A percentile compares a stretch with the other conserved stretches of the same genome.
phyloP scores from a whole-genome alignment of 1,139 yeast species.

The Scheffersomyces segobiensis region DNA sequence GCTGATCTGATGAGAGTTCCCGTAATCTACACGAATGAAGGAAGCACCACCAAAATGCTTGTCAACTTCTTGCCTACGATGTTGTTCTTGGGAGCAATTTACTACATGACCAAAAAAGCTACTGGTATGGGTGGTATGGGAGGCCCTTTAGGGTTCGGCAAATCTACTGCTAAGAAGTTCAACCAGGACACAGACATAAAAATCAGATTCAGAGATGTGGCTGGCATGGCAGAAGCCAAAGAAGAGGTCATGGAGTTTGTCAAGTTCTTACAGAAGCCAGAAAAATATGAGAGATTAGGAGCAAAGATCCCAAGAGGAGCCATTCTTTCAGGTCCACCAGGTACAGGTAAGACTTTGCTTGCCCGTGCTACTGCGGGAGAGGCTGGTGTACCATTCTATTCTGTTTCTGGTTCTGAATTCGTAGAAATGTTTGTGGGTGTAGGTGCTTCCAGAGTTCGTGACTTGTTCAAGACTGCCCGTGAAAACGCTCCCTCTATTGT shows the following conservation, averaged over 20 bases:
- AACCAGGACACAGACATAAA: slow-evolving; percentile 91
- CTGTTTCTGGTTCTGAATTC: slow-evolving; percentile 97
- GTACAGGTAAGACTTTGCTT: slow-evolving; percentile 95
- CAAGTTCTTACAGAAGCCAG: slow-evolving; percentile 84
- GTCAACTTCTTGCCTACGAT: slow-evolving; percentile 83
- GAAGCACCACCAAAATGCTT: slow-evolving; percentile 60
- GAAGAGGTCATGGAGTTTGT: slow-evolving; percentile 98
- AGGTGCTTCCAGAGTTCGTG: slow-evolving; percentile 97
- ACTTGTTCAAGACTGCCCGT: slow-evolving; percentile 87
- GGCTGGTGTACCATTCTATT: slow-evolving; percentile 93
- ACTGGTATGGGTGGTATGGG: slow-evolving; percentile 61
- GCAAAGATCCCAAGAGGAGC: slow-evolving; percentile 99
- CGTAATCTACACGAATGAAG: slow-evolving; percentile 73
- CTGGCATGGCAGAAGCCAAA: slow-evolving; percentile 97
- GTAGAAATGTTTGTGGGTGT: slow-evolving; percentile 99
- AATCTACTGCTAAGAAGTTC: slow-evolving; percentile 86
- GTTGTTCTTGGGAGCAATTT: slow-evolving; percentile 80
- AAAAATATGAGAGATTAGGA: slow-evolving; percentile 85
- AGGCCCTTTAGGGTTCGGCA: slow-evolving; percentile 75
- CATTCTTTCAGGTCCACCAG: slow-evolving; percentile 97
- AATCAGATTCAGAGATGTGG: slow-evolving; percentile 88
- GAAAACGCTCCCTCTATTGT: slow-evolving; percentile 91
- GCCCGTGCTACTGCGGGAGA: slow-evolving; percentile 99
- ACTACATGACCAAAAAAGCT: slow-evolving; percentile 65
- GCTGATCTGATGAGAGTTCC: slow-evolving; percentile 73